These are phyloP conservation scores for Paraphoma sp. DNA, from an alignment of 2,329 filamentous ascomycete genomes.

Conservation along the genomic window DNA sequence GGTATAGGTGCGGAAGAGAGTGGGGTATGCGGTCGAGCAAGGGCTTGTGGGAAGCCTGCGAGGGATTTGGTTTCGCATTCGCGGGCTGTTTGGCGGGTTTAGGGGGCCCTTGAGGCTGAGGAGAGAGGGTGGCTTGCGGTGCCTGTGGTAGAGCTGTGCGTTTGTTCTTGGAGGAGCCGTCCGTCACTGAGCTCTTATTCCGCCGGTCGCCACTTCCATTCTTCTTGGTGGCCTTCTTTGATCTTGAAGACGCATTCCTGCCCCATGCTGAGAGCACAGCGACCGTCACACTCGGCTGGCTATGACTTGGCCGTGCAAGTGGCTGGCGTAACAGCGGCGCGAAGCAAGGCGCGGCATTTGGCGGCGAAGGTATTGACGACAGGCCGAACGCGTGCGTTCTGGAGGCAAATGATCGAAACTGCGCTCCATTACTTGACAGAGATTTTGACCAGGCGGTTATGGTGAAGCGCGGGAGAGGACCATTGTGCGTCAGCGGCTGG, in stretches of 20 bases:
- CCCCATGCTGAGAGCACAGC: conserved; percentile 39
- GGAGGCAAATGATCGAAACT: conserved; percentile 18
- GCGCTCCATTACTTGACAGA: conserved; percentile 4
- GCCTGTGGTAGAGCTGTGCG: conserved; percentile 17
- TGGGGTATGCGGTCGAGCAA: conserved; percentile 62
- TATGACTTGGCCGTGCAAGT: conserved; percentile 4
- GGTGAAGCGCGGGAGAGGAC: conserved; percentile 21
- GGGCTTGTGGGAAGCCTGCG: conserved; percentile 45
- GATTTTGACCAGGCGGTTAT: conserved; percentile 11
- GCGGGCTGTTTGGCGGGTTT: conserved; percentile 24
- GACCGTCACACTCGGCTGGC: conserved; percentile 29
- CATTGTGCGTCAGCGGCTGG: conserved; percentile 28
- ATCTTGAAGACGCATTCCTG: conserved; percentile 34
- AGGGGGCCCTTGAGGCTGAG: conserved; percentile 37
- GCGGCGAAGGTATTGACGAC: conserved; percentile 5
- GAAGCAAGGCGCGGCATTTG: conserved; percentile 12
- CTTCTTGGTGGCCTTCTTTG: conserved; percentile 19
- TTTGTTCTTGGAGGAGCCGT: conserved; percentile 31
- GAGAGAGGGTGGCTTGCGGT: conserved; percentile 40
- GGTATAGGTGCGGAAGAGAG: conserved; percentile 73
- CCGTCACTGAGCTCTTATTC: conserved; percentile 47
- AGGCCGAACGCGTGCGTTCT: conserved; percentile 5
- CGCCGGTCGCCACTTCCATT: conserved; percentile 29
- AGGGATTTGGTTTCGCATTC: conserved; percentile 27
- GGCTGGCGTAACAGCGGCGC: conserved; percentile 14